phyloP scores from a whole-genome alignment of 2,329 filamentous ascomycete species.

The Cyclaneusma minus region DNA sequence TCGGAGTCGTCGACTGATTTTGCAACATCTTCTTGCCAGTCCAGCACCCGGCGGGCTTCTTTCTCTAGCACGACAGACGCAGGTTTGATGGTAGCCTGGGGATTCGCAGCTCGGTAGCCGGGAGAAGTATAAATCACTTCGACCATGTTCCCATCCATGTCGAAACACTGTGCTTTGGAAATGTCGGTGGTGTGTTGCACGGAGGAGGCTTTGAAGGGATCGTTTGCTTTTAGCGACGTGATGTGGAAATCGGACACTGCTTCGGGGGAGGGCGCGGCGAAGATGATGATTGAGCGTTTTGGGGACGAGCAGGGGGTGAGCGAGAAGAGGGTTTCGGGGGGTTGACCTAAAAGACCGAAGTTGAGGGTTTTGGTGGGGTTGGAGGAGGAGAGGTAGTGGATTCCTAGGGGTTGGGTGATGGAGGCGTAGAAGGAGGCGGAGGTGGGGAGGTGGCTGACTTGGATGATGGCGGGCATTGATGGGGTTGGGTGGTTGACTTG shows the following conservation, averaged over 20 bases:
- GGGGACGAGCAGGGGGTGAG: conserved; percentile 27
- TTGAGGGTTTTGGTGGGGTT: conserved; percentile 12
- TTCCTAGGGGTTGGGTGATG: conserved; percentile 61
- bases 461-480: conserved; percentile 28
- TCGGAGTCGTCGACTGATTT: background rate
- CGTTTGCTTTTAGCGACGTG: conserved; percentile 15
- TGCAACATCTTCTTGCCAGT: conserved; percentile 25
- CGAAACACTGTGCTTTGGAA: conserved; percentile 42
- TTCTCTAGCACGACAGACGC: conserved; percentile 10
- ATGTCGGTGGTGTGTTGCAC: conserved; percentile 2
- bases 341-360: conserved; percentile 25
- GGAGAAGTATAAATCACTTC: conserved; percentile 49
- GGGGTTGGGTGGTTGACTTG: conserved; percentile 2
- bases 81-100: conserved; percentile 5
- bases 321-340: conserved; percentile 20
- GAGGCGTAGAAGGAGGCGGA: conserved; percentile 75
- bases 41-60: conserved; percentile 23
- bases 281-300: conserved; percentile 36
- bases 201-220: background rate
- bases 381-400: conserved; percentile 42
- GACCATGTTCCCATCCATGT: conserved; percentile 73
- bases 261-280: conserved; percentile 50
- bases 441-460: conserved; percentile 63
- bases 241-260: conserved; percentile 60
- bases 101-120: background rate